These are phyloP conservation scores for Hura crepitans DNA, from an alignment of 441 rosid species.

Conservation along the genomic window DNA sequence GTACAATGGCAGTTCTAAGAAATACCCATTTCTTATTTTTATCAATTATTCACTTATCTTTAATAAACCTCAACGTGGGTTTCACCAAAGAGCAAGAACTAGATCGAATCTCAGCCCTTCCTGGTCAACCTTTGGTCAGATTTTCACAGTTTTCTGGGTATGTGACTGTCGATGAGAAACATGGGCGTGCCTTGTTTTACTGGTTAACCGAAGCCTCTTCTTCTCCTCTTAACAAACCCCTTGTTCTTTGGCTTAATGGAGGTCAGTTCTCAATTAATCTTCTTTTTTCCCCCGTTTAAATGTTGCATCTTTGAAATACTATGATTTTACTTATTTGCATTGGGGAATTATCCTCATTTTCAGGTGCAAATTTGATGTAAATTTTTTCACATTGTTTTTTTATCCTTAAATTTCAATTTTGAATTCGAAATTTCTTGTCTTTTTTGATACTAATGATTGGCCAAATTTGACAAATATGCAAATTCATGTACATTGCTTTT, in stretches of 20 bases:
- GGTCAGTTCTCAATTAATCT: constrained; percentile 40
- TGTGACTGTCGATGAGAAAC: constrained; percentile 49
- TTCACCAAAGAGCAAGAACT: constrained; percentile 40
- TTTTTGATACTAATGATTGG: no score
- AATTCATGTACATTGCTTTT: no score
- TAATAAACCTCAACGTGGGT: not conserved
- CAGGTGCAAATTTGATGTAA: no score
- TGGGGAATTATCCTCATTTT: no score
- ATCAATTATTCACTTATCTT: not conserved
- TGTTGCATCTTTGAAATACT: no score
- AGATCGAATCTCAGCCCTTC: constrained; percentile 68
- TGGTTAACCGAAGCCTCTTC: constrained; percentile 69
- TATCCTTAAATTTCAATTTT: not conserved
- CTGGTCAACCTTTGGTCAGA: constrained; percentile 67
- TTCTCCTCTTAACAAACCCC: constrained; percentile 57
- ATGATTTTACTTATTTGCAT: no score
- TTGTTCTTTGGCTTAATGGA: constrained; percentile 94
- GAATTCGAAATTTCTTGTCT: not conserved
- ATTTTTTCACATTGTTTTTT: not conserved
- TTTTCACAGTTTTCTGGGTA: constrained; percentile 83
- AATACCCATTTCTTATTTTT: no score
- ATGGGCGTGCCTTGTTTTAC: constrained; percentile 79
- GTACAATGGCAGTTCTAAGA: no score
- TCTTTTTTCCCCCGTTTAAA: not conserved
- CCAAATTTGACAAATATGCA: no score